These are phyloP conservation scores for Tetracladium setigerum DNA, from an alignment of 495 filamentous ascomycete genomes.

Conservation along the genomic window DNA sequence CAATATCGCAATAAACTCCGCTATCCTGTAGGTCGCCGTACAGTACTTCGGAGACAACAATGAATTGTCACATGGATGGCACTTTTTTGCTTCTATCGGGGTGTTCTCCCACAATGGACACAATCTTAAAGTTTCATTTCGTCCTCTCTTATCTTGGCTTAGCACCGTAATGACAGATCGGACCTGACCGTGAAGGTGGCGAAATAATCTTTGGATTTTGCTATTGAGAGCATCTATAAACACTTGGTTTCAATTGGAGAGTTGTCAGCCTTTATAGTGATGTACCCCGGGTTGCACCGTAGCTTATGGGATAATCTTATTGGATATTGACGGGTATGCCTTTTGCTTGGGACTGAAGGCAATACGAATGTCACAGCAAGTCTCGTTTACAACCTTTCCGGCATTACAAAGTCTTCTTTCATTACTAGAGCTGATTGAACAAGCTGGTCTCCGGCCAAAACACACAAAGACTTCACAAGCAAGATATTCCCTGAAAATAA, in stretches of 20 bases:
- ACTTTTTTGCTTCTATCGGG: not conserved
- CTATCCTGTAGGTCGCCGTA: not conserved
- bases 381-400: not conserved
- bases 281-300: too few species aligned
- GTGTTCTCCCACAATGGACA: not conserved
- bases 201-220: too few species aligned
- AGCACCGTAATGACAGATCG: not conserved
- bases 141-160: not conserved
- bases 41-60: not conserved
- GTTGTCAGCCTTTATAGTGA: too few species aligned
- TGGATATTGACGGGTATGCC: slow-evolving; percentile 13
- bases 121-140: not conserved
- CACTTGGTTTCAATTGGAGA: too few species aligned
- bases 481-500: slow-evolving; percentile 18
- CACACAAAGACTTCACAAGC: slow-evolving; percentile 5
- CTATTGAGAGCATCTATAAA: too few species aligned
- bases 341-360: slow-evolving; percentile 7
- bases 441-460: slow-evolving; percentile 19
- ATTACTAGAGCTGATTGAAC: slow-evolving; percentile 19
- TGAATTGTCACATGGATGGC: not conserved
- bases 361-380: too few species aligned
- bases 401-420: slow-evolving; percentile 9
- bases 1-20: not conserved
- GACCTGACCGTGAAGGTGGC: too few species aligned
- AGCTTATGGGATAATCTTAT: too few species aligned